A percentile compares a stretch with the other conserved stretches of the same genome.
These are phyloP conservation scores for Musa acuminata DNA, from an alignment of 176 grass and related monocot species.

Conservation along the genomic window DNA sequence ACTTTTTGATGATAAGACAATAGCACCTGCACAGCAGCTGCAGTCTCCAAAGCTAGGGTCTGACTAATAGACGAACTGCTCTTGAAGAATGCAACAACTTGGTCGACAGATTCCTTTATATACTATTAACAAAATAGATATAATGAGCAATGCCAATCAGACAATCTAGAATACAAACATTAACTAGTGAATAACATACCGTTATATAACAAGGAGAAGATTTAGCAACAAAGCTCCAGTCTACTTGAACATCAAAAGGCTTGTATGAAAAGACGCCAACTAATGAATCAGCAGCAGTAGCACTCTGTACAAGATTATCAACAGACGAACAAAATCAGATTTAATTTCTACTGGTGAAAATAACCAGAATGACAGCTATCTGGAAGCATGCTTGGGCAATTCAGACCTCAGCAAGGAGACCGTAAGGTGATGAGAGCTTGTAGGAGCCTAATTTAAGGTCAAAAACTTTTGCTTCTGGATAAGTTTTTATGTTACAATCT, in stretches of 20 bases:
- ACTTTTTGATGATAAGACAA: constrained; percentile 6
- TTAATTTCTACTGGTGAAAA: background rate
- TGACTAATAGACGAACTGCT: constrained; percentile 77
- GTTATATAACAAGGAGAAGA: constrained; percentile 94
- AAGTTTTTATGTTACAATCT: constrained; percentile 78
- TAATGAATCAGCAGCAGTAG: constrained; percentile 58
- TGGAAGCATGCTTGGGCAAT: constrained; percentile 10
- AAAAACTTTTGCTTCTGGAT: constrained; percentile 90
- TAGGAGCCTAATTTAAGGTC: constrained; percentile 86
- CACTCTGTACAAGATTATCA: constrained; percentile 43
- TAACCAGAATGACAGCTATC: background rate
- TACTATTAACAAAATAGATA: constrained; percentile 44
- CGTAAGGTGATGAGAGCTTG: constrained; percentile 76
- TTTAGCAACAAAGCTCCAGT: constrained; percentile 96
- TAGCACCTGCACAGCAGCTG: constrained; percentile 84
- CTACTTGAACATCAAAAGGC: constrained; percentile 70
- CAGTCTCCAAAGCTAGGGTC: constrained; percentile 74
- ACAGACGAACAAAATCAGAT: background rate
- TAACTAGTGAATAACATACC: constrained; percentile 41
- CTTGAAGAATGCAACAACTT: constrained; percentile 91
- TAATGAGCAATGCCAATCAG: constrained; percentile 13
- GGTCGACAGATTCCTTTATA: constrained; percentile 78
- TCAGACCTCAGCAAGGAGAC: constrained; percentile 93
- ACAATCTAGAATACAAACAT: constrained; percentile 9
- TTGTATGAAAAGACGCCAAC: constrained; percentile 85